A percentile compares a stretch with the other conserved stretches of the same genome.
phyloP scores from a whole-genome alignment of 2,329 filamentous ascomycete genomes.

The Bipolaris zeicola region DNA sequence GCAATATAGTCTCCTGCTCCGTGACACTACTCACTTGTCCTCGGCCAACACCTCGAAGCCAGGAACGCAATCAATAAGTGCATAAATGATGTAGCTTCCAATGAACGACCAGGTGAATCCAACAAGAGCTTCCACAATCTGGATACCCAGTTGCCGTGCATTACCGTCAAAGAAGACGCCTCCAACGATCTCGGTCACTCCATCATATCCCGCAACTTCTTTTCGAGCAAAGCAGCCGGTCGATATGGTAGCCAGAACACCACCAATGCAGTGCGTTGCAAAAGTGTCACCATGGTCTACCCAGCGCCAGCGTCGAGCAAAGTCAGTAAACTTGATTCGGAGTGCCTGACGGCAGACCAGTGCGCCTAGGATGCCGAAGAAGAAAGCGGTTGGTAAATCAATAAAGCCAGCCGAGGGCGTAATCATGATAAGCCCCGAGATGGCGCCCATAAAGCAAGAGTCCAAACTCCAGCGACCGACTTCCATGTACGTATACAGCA shows the following conservation, averaged over 20 bases:
- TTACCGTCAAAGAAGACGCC: conserved; percentile 62
- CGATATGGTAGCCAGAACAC: conserved; percentile 57
- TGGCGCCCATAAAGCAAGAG: conserved; percentile 59
- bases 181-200: conserved; percentile 55
- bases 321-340: conserved; percentile 59
- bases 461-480: conserved; percentile 56
- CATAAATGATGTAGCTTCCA: conserved; percentile 56
- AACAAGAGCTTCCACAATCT: conserved; percentile 58
- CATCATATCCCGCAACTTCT: conserved; percentile 60
- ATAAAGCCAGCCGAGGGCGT: conserved; percentile 58
- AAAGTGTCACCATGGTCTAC: conserved; percentile 63
- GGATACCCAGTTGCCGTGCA: conserved; percentile 55
- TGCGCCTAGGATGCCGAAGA: conserved; percentile 56
- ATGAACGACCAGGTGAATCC: conserved; percentile 60
- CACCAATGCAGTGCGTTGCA: conserved; percentile 61
- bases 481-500: conserved; percentile 52
- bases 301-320: conserved; percentile 56
- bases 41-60: conserved; percentile 59
- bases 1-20: not conserved
- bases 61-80: conserved; percentile 59
- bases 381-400: conserved; percentile 56
- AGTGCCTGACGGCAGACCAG: conserved; percentile 58
- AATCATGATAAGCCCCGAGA: conserved; percentile 60
- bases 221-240: conserved; percentile 59
- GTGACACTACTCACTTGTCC: conserved; percentile 55